Evolutionary conservation across 345 rosid species (phyloP).

Genomic region (Syzygium jambos): DNA sequence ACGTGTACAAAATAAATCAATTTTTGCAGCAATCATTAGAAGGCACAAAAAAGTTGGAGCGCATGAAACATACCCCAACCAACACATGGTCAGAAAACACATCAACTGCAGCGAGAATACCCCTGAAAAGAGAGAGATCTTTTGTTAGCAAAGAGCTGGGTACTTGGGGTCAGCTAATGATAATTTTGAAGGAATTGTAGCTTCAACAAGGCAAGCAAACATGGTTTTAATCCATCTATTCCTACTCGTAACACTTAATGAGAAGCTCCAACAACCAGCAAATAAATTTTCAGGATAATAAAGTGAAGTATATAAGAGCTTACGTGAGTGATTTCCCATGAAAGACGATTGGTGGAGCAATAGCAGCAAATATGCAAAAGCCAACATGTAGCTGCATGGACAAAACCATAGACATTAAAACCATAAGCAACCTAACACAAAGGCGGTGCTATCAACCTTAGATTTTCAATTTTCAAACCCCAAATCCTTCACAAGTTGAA

Average conservation of each 20-base stretch:
- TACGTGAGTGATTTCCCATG: constrained; percentile 97
- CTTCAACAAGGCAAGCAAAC: not conserved
- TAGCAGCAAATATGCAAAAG: constrained; percentile 94
- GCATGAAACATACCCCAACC: constrained; percentile 66
- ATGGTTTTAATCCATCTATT: not conserved
- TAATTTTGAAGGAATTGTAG: not conserved
- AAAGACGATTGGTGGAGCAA: constrained; percentile 95
- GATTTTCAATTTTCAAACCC: not conserved
- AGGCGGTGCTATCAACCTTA: not conserved
- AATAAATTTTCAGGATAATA: not conserved
- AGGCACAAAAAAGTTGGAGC: not conserved
- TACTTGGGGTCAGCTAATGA: not conserved
- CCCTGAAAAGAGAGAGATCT: constrained; percentile 36
- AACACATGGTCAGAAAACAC: constrained; percentile 53
- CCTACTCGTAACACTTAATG: not conserved
- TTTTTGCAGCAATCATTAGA: not conserved
- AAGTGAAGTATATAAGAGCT: constrained; percentile 19
- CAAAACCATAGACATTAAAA: not conserved
- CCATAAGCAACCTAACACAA: not conserved
- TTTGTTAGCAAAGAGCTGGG: not conserved
- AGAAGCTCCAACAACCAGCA: not conserved
- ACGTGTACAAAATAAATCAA: not conserved
- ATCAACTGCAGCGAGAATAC: constrained; percentile 92
- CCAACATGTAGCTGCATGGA: constrained; percentile 73
- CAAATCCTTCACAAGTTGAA: not conserved